Base-by-base conservation (phyloP, 176 grass and related monocot genomes). In the Aegilops umbellulata region DNA sequence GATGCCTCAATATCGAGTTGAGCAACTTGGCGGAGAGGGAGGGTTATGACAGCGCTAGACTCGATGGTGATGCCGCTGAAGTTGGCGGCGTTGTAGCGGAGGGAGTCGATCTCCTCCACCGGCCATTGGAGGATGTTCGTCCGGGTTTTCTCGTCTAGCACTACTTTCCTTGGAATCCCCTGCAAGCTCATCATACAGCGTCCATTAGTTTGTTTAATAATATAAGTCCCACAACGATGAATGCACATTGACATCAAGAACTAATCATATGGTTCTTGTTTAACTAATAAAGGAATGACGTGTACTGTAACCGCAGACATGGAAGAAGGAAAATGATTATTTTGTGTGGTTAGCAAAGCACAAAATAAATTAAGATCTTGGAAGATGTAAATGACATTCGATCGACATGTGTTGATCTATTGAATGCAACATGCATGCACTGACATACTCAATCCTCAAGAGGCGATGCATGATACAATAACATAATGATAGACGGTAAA, bases 121-220 rank as follows among this genome's bases (percentile, higher is more conserved):
- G 89, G 92, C 92, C 92, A 94, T n/a, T 94, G 92, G 8, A 94
- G 80, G 39, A 94, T 62, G 75, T 94, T 85, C 16, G 83, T 87
- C 23, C 51, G 53, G 4, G 92, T 91, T 67, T 94, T 91, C 23
- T 62, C 19, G 30, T 94, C 92, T 22, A 94, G 86, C 42, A 82
- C 69, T 12, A 94, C 89, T 7, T 67, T 94, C 29, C 92, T 80
- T 34, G 89, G 89, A 67, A 94, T 81, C 41, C 39, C 69, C 89
- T 94, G 92, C 47, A 75, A 12, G 61, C 47, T 26, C 4, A 20
- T 25, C 8, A 73, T 15, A 31, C 68, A 71, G 20, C 20, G 7
- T 23, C 0, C 51, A 57, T 57, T 57, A 57, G 51, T 57, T 39
- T 39, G 38, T 39, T 39, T 39, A 39, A 39, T 39, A 39, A 39